Conservation (phyloP, 768 basidiomycete genomes). For the Tremella fuciformis region DNA sequence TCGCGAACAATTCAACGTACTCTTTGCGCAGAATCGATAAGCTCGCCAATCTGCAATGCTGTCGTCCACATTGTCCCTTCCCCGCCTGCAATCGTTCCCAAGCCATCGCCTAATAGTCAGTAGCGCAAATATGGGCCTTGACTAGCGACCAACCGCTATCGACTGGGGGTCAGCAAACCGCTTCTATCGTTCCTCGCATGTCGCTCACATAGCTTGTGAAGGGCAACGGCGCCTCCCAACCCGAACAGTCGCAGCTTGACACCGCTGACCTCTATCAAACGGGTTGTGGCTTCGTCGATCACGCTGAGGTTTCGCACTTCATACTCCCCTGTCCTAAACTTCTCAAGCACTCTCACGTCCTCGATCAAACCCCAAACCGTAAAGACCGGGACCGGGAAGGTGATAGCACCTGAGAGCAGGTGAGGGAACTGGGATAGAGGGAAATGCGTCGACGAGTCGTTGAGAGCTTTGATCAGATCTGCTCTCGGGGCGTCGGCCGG, state of each 20-base stretch:
- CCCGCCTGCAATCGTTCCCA: slow-evolving; percentile 94
- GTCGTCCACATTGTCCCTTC: slow-evolving; percentile 99
- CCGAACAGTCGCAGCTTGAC: slow-evolving; percentile 92
- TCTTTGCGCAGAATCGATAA: slow-evolving; percentile 93
- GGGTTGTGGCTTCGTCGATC: slow-evolving; percentile 92
- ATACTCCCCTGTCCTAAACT: slow-evolving; percentile 79
- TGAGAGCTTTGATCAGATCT: slow-evolving; percentile 71
- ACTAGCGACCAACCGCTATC: slow-evolving; percentile 28
- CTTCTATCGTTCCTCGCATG: slow-evolving; percentile 1
- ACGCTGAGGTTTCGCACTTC: slow-evolving; percentile 84
- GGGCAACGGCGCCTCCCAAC: slow-evolving; percentile 88
- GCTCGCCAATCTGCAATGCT: slow-evolving; percentile 92
- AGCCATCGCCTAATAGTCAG: slow-evolving; percentile 63
- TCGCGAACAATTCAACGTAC: slow-evolving; percentile 53
- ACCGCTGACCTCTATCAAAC: slow-evolving; percentile 84
- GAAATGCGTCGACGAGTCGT: slow-evolving; percentile 66
- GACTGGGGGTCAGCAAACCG: slow-evolving; percentile 25
- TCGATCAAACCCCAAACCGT: slow-evolving; percentile 98
- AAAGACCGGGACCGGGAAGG: slow-evolving; percentile 87
- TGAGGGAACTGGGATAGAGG: slow-evolving; percentile 87
- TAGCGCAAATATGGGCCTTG: slow-evolving; percentile 8
- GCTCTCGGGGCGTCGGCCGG: slow-evolving; percentile 49
- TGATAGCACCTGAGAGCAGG: slow-evolving; percentile 83
- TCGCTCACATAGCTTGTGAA: slow-evolving; percentile 65
- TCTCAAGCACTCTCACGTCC: slow-evolving; percentile 88